Evolutionary conservation across 768 basidiomycete species (phyloP).

Genomic region (Myochromella boudieri): DNA sequence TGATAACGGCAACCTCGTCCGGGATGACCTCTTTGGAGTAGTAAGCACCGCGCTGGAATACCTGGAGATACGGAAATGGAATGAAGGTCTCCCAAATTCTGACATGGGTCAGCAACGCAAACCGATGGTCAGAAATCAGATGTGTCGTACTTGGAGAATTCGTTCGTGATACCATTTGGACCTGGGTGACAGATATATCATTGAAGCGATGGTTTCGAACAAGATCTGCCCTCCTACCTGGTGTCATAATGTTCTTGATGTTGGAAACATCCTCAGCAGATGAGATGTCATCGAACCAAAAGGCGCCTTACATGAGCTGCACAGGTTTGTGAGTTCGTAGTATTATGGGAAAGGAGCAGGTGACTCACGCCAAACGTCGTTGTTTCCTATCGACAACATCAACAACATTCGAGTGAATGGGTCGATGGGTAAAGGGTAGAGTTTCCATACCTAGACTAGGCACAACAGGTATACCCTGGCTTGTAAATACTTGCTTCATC

Average conservation of each 20-base stretch:
- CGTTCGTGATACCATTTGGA: conserved; percentile 66
- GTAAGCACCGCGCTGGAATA: conserved; percentile 88
- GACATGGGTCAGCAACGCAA: conserved; percentile 14
- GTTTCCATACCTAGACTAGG: conserved; percentile 66
- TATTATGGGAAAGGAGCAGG: conserved; percentile 3
- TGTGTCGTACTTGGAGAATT: conserved; percentile 62
- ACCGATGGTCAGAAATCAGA: conserved; percentile 8
- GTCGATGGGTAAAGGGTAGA: background rate
- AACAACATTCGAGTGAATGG: conserved; percentile 1
- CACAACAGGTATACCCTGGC: conserved; percentile 72
- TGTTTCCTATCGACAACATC: conserved; percentile 63
- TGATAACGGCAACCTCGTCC: conserved; percentile 72
- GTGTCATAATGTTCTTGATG: conserved; percentile 62
- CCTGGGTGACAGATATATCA: conserved; percentile 34
- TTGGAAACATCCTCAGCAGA: conserved; percentile 17
- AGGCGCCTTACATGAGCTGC: conserved; percentile 56
- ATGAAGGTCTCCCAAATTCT: conserved; percentile 85
- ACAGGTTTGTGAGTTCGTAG: conserved; percentile 15
- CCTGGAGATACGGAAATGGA: conserved; percentile 74
- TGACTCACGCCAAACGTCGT: conserved; percentile 84
- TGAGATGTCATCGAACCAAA: conserved; percentile 6
- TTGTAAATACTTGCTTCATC: conserved; percentile 75
- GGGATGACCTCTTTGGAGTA: conserved; percentile 80
- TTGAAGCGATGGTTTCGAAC: conserved; percentile 8
- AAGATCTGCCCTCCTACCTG: conserved; percentile 39